phyloP scores from a whole-genome alignment of 345 rosid species.

The thale cress (Arabidopsis thaliana) region TAIR10.1 NC_003071.7:18805001-18805500 shows the following conservation, averaged over 20 bases:
- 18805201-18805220: conserved; percentile 69
- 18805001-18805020: conserved; percentile 25
- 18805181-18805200: conserved; percentile 57
- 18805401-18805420: conserved; percentile 59
- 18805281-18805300: neutral
- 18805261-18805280: neutral
- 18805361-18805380: conserved; percentile 72
- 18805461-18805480: neutral
- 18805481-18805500: conserved; percentile 1
- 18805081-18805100: conserved; percentile 2
- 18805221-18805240: neutral
- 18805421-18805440: neutral
- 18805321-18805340: conserved; percentile 25
- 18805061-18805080: conserved; percentile 5
- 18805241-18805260: neutral
- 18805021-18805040: conserved; percentile 44
- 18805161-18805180: conserved; percentile 65
- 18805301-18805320: conserved; percentile 9
- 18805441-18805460: neutral
- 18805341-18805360: conserved; percentile 87
- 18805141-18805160: conserved; percentile 77
- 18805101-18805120: neutral
- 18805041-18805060: conserved; percentile 69
- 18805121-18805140: conserved; percentile 46
- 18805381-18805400: conserved; percentile 79